Evolutionary conservation across 164 flowering plant species (phyloP).

Genomic region (Stephania yunnanensis): DNA sequence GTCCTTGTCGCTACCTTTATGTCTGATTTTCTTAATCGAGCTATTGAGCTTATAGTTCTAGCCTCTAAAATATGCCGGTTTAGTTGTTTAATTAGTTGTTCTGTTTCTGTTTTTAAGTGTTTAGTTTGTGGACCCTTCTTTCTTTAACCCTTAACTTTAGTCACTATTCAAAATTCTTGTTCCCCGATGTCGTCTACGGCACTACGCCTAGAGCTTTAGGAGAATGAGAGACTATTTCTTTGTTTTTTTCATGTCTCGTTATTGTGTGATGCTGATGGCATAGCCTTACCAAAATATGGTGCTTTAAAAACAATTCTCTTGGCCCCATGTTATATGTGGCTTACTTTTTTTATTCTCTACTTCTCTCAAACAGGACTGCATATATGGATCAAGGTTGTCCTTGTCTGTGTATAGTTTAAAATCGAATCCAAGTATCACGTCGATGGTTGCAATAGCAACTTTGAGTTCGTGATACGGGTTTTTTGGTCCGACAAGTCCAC

Average conservation of each 20-base stretch:
- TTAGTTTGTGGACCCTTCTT: constrained; percentile 1
- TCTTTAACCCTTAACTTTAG: neutral
- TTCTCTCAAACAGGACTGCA: neutral
- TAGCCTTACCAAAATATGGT: neutral
- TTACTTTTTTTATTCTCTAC: neutral
- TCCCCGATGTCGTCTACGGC: neutral
- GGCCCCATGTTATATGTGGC: neutral
- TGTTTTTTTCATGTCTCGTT: neutral
- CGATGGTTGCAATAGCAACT: neutral
- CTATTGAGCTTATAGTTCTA: neutral
- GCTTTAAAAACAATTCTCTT: neutral
- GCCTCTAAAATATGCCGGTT: neutral
- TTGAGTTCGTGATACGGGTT: neutral
- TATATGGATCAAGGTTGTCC: neutral
- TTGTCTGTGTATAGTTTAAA: neutral
- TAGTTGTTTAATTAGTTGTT: neutral
- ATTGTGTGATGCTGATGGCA: neutral
- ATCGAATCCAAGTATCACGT: neutral
- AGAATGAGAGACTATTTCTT: neutral
- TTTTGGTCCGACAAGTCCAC: neutral
- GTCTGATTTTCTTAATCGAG: neutral
- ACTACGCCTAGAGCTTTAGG: neutral
- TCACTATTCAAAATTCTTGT: neutral
- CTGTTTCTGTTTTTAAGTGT: neutral
- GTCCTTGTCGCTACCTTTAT: constrained; percentile 1